Percentiles rank a stretch among this genome's conserved stretches.
Evolutionary conservation across 2,329 filamentous ascomycete genomes (phyloP).

Genomic region (Colletotrichum eleusines): DNA sequence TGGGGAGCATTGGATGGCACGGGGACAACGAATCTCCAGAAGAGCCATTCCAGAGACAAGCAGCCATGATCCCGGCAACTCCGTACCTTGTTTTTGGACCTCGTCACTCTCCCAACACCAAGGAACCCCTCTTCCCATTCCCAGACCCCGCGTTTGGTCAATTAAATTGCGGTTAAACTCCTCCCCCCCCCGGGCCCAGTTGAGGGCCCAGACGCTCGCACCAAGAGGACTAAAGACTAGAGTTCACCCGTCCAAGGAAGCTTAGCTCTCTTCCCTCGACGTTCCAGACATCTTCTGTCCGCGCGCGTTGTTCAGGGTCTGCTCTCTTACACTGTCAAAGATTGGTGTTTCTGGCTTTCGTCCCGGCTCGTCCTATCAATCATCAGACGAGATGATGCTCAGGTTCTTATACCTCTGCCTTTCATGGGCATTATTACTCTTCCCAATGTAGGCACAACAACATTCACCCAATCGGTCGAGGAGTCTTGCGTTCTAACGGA

Average conservation of each 20-base stretch:
- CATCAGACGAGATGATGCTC: background rate
- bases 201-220: background rate
- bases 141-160: background rate
- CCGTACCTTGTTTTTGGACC: background rate
- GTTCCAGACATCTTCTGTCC: background rate
- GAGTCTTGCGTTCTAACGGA: background rate
- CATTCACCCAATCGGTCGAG: background rate
- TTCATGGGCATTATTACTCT: background rate
- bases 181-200: background rate
- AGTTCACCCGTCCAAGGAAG: too few relatives aligned
- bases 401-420: background rate
- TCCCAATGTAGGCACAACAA: constrained; percentile 17
- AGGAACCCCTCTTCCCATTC: background rate
- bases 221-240: too few relatives aligned
- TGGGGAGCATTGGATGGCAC: background rate
- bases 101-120: background rate
- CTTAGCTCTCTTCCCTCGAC: too few relatives aligned
- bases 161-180: background rate
- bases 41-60: background rate
- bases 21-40: background rate
- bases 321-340: too few relatives aligned
- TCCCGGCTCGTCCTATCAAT: too few relatives aligned
- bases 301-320: too few relatives aligned
- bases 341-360: too few relatives aligned
- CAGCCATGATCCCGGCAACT: background rate